Evolutionary conservation across 441 rosid genomes (phyloP), one percentile per base, ranked within the genome.

Genomic region (Mallotus repandus): DNA sequence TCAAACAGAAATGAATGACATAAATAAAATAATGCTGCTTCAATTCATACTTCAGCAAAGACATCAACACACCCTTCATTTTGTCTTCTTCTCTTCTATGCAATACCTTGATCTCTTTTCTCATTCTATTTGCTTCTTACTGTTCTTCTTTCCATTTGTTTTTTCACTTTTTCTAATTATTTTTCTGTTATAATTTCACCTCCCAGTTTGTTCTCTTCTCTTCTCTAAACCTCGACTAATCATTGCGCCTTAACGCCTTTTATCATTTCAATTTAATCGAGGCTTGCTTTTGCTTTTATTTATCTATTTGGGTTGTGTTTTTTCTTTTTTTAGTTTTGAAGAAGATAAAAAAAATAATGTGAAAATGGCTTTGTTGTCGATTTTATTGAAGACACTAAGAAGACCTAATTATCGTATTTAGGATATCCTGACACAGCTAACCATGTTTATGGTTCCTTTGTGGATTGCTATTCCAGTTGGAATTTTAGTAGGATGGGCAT

Each of bases 401-500:
- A 83, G 75, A 78, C 88, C 87, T 63, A 6, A 9, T 48, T 12
- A 9, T 10, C 62, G 78, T 4, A 71, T 81, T 76, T 81, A 84
- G 68, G 86, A 82, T 29, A 76, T 86, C 59, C 25, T 84, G 8
- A 53, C 83, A 49, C 95, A 87, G 79, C 75, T 91, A 18, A 50
- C 83, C 73, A 69, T 84, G 71, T 78, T 90, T 13, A 82, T 80
- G 45, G 78, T 85, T 46, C 98, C 97, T 19, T 66, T 94, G 0
- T 94, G 97, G 95, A 71, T 87, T 72, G 96, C 92, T 32, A 88
- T 90, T n/a, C n/a, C 85, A 68, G 80, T 82, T 74, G 97, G 98
- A 61, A 87, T 94, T 52, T 21, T 94, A 62, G 97, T 92, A 7
- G 98, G 98, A 21, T 94, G 98, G 98, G 78, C 89, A 4, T 94